These are phyloP conservation scores for Leavenworthia alabamica DNA, from an alignment of 345 rosid species.

Conservation along the genomic window DNA sequence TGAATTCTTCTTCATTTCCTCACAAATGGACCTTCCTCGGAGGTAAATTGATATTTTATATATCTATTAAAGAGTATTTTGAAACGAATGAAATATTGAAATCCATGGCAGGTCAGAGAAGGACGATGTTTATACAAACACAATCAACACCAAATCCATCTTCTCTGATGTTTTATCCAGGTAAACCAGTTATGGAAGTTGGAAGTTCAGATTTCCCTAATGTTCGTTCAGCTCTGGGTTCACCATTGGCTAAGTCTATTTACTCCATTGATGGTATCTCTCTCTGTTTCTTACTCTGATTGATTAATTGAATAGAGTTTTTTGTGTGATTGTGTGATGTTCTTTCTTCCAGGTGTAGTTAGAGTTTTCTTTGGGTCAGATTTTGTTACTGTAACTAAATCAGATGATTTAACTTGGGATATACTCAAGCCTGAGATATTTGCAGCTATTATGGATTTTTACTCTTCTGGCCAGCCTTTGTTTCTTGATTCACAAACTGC, in stretches of 20 bases:
- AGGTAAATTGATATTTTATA: too few relatives aligned
- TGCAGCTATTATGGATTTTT: constrained; percentile 92
- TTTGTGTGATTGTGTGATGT: constrained; percentile 18
- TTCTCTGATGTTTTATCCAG: constrained; percentile 93
- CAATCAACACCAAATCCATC: constrained; percentile 91
- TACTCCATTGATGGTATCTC: constrained; percentile 69
- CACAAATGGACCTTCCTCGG: constrained; percentile 33
- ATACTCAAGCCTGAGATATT: constrained; percentile 79
- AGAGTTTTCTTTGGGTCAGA: constrained; percentile 90
- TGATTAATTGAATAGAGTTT: not conserved
- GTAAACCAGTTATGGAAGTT: constrained; percentile 82
- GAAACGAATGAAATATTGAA: too few relatives aligned
- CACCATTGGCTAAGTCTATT: constrained; percentile 70
- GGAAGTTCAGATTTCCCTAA: constrained; percentile 94
- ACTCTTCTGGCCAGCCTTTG: constrained; percentile 81
- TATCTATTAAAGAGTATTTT: too few relatives aligned
- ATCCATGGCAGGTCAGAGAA: constrained; percentile 77
- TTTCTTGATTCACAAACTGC: constrained; percentile 66
- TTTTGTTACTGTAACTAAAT: constrained; percentile 84
- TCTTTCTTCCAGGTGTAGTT: constrained; percentile 68
- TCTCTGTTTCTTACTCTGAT: not conserved
- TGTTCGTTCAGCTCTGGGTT: constrained; percentile 64
- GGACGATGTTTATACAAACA: constrained; percentile 87
- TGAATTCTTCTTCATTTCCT: constrained; percentile 23
- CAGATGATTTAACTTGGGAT: constrained; percentile 84